Base-by-base conservation (phyloP, 106 monocot species). In the Dendrobium officinale region DNA sequence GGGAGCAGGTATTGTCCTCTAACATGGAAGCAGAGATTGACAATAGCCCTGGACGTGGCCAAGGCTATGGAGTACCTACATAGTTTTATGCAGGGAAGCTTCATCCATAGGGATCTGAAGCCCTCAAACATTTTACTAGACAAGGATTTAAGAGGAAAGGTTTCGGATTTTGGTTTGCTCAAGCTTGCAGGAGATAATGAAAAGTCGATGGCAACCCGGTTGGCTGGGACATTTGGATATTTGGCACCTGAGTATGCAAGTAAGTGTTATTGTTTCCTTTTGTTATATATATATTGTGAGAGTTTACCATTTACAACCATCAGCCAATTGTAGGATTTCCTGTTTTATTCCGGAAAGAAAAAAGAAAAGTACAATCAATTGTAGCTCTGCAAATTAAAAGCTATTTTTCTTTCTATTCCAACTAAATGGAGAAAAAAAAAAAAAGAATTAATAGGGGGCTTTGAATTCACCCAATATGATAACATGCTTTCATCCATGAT, bases 161-260 rank as follows among this genome's bases (percentile, higher is more conserved):
- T 97, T 56, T 94, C 97, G 20, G 97, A 97, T 80, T 97, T 97
- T 83, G 97, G 97, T 6, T 82, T 97, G 80, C 94, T 94, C 48
- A 97, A 97, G 75, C 90, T 89, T 80, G 92, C 86, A 17, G 73
- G 78, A 16, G 91, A 94, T 82, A 92, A 86, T 33, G 86, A 89
- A 42, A 84, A 97, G 67, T 97, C 97, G 44, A 75, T 97, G 74
- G 88, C 88, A 84, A 97, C 97, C 42, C 85, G 94, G 5, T 83
- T 97, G n/a, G 97, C 97, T 15, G 97, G 97, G 54, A 97, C 96
- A 5, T 94, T 94, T 82, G 96, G 96, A 27, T 97, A 97, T 86
- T 89, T 97, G 58, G 96, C 96, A 6, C 97, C 97, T 7, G 97
- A 97, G 41, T 97, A 97, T 92, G 97, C 97, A 55, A 89, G 97